A percentile compares a stretch with the other conserved stretches of the same genome.
These are phyloP conservation scores for Salix arbutifolia DNA, from an alignment of 345 rosid genomes.

Conservation along the genomic window DNA sequence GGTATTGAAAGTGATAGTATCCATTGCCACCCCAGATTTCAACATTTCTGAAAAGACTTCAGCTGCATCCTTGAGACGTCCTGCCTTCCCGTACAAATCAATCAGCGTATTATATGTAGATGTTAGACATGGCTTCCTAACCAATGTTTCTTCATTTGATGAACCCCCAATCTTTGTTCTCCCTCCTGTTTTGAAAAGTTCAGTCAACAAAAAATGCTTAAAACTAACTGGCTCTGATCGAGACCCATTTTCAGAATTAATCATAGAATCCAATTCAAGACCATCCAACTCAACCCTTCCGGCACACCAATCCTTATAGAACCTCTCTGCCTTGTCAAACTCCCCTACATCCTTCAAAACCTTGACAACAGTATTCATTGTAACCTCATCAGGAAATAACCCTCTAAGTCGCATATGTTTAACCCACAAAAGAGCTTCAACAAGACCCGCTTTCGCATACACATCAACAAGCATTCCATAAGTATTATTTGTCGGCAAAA, in stretches of 20 bases:
- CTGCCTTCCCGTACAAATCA: conserved; percentile 93
- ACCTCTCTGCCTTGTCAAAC: conserved; percentile 67
- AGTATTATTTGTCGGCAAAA: conserved; percentile 68
- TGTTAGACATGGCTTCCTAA: conserved; percentile 58
- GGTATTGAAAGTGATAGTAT: conserved; percentile 77
- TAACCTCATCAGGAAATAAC: conserved; percentile 71
- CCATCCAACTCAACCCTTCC: conserved; percentile 62
- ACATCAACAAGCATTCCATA: conserved; percentile 87
- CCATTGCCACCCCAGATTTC: conserved; percentile 65
- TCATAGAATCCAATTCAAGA: conserved; percentile 54
- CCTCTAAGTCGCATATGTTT: conserved; percentile 77
- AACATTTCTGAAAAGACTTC: conserved; percentile 70
- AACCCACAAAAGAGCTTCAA: conserved; percentile 83
- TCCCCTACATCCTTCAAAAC: conserved; percentile 72
- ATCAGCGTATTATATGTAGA: conserved; percentile 75
- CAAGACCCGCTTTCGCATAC: conserved; percentile 82
- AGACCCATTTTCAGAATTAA: conserved; percentile 35
- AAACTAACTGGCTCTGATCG: conserved; percentile 49
- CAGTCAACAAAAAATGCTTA: conserved; percentile 74
- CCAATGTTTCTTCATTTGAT: conserved; percentile 26
- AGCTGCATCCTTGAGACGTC: conserved; percentile 77
- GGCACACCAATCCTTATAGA: conserved; percentile 71
- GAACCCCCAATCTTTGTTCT: conserved; percentile 35
- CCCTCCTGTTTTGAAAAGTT: conserved; percentile 70
- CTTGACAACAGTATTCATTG: conserved; percentile 71